These are phyloP conservation scores for Backusella australiensis DNA, from an alignment of 192 early-diverging fungal species.

Conservation along the genomic window DNA sequence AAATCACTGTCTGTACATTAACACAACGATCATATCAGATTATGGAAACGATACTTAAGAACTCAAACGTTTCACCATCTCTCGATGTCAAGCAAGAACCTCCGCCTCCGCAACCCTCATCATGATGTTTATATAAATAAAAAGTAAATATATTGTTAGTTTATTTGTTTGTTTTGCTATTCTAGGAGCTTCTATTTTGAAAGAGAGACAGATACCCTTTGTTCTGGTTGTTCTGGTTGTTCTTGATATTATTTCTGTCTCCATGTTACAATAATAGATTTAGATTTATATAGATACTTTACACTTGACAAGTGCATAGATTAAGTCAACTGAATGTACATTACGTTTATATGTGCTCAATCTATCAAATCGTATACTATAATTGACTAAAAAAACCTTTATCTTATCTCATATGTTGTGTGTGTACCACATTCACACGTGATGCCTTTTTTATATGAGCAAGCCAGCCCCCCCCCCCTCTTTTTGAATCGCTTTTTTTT, in stretches of 20 bases:
- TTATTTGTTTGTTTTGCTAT: no score
- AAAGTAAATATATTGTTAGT: background rate
- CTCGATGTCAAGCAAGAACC: background rate
- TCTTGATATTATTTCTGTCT: no score
- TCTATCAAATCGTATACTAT: no score
- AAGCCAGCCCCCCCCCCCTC: background rate
- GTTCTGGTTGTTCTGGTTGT: no score
- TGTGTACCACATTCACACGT: background rate
- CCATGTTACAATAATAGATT: no score
- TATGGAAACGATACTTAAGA: background rate
- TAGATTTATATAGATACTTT: no score
- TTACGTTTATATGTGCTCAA: no score
- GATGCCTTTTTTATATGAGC: background rate
- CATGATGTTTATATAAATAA: background rate
- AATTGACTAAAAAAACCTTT: background rate
- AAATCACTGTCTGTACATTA: constrained; percentile 5
- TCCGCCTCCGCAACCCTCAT: background rate
- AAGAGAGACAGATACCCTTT: no score
- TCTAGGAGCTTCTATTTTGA: no score
- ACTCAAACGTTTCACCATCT: background rate
- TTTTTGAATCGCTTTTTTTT: background rate
- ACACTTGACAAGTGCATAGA: no score
- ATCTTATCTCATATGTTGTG: background rate
- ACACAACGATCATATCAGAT: background rate
- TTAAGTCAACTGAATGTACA: no score